A percentile compares a stretch with the other conserved stretches of the same genome.
These are phyloP conservation scores for Cercospora nicotianae DNA, from an alignment of 2,329 filamentous ascomycete species.

Conservation along the genomic window DNA sequence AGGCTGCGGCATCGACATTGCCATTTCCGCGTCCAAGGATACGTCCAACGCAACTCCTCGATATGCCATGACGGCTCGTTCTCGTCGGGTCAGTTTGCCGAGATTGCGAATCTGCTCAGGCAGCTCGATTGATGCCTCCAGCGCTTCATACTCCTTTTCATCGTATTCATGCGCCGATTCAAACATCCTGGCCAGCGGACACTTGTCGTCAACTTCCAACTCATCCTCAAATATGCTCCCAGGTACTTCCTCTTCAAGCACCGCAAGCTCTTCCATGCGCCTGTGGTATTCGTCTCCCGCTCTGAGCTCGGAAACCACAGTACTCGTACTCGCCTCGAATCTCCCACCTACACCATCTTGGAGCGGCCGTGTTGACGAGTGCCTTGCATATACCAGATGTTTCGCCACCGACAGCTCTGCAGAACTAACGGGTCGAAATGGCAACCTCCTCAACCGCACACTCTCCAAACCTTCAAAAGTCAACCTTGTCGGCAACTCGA, in stretches of 20 bases:
- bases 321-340: slow-evolving; percentile 29
- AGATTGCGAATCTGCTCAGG: slow-evolving; percentile 12
- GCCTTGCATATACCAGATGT: not conserved
- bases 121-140: slow-evolving; percentile 17
- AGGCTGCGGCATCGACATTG: not conserved
- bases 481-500: slow-evolving; percentile 28
- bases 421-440: slow-evolving; percentile 26
- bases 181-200: slow-evolving; percentile 16
- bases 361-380: not conserved
- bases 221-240: not conserved
- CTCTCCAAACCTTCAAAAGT: slow-evolving; percentile 42
- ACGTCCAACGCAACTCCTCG: slow-evolving; percentile 22
- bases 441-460: slow-evolving; percentile 45
- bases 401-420: not conserved
- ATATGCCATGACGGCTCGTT: slow-evolving; percentile 24
- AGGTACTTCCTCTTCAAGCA: not conserved
- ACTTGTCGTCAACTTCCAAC: not conserved
- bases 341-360: slow-evolving; percentile 32
- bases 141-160: slow-evolving; percentile 26
- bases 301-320: slow-evolving; percentile 15
- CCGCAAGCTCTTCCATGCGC: slow-evolving; percentile 17
- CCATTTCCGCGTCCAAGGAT: not conserved
- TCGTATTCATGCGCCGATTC: slow-evolving; percentile 19
- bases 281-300: slow-evolving; percentile 19
- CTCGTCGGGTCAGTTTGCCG: slow-evolving; percentile 5